Evolutionary conservation across 202 grass and related monocot species (phyloP).

Genomic region (Digitaria exilis): DNA sequence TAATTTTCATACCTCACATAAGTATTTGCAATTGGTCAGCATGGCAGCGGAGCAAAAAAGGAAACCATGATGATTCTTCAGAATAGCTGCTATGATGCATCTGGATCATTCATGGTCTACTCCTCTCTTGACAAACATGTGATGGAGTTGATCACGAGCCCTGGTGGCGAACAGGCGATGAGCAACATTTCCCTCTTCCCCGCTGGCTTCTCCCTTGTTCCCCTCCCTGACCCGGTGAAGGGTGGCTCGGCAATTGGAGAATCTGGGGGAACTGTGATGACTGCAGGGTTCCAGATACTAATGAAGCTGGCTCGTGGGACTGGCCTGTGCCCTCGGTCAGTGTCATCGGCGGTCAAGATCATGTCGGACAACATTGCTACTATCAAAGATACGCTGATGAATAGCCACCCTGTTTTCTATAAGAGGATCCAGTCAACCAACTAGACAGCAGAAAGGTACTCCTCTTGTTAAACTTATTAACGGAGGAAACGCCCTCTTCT

Average conservation of each 20-base stretch:
- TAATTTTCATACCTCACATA: not conserved
- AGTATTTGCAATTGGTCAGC: constrained; percentile 6
- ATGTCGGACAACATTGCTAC: constrained; percentile 1
- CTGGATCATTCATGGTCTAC: constrained; percentile 60
- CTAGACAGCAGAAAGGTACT: constrained; percentile 27
- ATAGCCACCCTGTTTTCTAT: constrained; percentile 23
- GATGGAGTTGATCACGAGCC: constrained; percentile 37
- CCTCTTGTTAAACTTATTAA: constrained; percentile 1
- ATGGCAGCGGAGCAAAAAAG: not conserved
- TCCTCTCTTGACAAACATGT: constrained; percentile 32
- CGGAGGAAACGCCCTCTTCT: not conserved
- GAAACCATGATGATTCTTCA: constrained; percentile 55
- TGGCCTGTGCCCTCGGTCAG: constrained; percentile 32
- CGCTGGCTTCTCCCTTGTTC: constrained; percentile 43
- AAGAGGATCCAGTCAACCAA: not conserved
- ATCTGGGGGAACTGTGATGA: constrained; percentile 44
- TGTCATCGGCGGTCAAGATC: constrained; percentile 6
- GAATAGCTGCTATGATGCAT: constrained; percentile 49
- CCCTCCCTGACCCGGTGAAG: not conserved
- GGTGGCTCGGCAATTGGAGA: not conserved
- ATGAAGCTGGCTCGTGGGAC: constrained; percentile 37
- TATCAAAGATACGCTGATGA: constrained; percentile 27
- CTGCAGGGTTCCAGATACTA: constrained; percentile 53
- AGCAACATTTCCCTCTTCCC: constrained; percentile 23
- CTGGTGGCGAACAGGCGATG: not conserved